Base-by-base conservation (phyloP, 768 basidiomycete genomes). In the Termitomyces sp. region DNA sequence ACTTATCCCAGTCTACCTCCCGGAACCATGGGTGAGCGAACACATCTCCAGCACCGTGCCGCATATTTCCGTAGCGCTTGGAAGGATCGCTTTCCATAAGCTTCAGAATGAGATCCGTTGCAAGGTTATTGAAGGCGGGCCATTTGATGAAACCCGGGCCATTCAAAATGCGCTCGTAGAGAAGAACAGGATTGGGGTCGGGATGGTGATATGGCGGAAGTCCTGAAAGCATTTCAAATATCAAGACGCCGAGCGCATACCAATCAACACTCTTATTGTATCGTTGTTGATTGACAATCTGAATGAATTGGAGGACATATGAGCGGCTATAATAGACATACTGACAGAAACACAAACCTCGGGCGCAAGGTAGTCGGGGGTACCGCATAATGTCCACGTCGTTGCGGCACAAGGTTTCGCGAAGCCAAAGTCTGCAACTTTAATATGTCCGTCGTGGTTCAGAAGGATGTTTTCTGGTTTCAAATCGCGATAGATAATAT, bases 201-300 rank as follows among this genome's bases (percentile, higher is more conserved):
- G 83, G 79, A 72, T 92, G 89, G 75, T 97, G 96, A 79, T 94
- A 98, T 0, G 97, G 97, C 32, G 96, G 94, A 32, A 91, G 87
- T 8, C 97, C 97, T 0, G 92, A 94, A 48, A 99, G 83, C 96
- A 98, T 98, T 75, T 99, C 97, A 72, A 91, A 99, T 59, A 96
- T 91, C 63, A 99, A 86, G 58, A 99, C 93, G 55, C 97, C 97
- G 56, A 98, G 84, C 1, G 97, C 96, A 77, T 98, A 99, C 96
- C 96, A 99, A 71, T 99, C 97, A 2, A 98, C 96, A 60, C 88
- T 90, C 73, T 97, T 96, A 71, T 96, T 96, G 72, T 99, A 98
- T 6, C 95, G 83, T 60, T 86, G 84, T 71, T 91, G 88, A 17
- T 81, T 86, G 71, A 87, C 89, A 73, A 93, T 86, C 90, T 92